Percentiles rank a stretch among this genome's conserved stretches.
phyloP scores from a whole-genome alignment of 202 grass and related monocot genomes.

The Musa balbisiana region DNA sequence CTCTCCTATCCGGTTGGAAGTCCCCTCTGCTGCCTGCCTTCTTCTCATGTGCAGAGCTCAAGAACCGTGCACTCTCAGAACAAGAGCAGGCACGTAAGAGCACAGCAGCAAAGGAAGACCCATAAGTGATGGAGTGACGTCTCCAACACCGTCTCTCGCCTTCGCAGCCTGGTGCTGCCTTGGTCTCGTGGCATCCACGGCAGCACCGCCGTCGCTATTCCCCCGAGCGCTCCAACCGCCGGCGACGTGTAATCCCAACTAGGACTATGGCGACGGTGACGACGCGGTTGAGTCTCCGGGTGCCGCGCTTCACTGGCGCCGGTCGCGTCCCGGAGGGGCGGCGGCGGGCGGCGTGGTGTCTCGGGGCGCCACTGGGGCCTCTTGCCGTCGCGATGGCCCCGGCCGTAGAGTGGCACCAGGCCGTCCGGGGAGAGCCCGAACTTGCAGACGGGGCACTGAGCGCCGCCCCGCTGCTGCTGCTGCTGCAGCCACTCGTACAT shows the following conservation, averaged over 20 bases:
- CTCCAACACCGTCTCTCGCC: background rate
- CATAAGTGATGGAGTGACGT: constrained; percentile 15
- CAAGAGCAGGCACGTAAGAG: constrained; percentile 6
- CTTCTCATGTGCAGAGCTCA: too few relatives aligned
- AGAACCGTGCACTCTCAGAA: background rate
- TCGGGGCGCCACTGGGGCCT: background rate
- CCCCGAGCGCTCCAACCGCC: background rate
- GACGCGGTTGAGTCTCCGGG: background rate
- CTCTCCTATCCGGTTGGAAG: too few relatives aligned
- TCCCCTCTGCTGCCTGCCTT: too few relatives aligned
- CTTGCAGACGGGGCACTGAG: constrained; percentile 29
- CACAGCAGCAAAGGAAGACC: constrained; percentile 17
- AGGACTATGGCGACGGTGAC: too few relatives aligned
- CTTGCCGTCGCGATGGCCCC: background rate
- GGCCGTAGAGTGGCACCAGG: constrained; percentile 26
- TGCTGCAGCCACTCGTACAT: constrained; percentile 24
- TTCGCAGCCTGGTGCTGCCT: background rate
- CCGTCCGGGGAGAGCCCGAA: background rate
- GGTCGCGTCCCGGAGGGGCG: background rate
- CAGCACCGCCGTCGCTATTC: constrained; percentile 8
- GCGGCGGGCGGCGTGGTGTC: constrained; percentile 13
- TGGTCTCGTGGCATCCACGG: constrained; percentile 6
- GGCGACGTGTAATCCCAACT: too few relatives aligned
- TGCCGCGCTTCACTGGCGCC: background rate
- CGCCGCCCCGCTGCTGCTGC: too few relatives aligned